Evolutionary conservation across 2,329 filamentous ascomycete species (phyloP), one percentile per base, ranked within the genome.

Genomic region (Colletotrichum acutatum): DNA sequence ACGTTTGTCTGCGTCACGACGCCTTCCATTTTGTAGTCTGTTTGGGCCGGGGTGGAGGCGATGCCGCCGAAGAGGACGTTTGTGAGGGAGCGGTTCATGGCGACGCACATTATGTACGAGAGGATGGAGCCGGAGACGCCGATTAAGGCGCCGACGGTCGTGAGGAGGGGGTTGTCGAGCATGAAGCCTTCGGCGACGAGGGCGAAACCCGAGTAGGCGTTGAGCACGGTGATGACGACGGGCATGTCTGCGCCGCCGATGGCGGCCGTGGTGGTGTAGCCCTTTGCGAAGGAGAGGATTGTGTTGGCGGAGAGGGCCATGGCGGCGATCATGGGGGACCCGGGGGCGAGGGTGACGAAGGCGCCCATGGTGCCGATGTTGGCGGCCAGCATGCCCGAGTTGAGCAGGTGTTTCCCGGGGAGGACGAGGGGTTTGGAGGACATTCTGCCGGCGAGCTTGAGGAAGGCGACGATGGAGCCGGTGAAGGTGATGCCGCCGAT

Each of bases 171-270:
- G 72, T 97, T 97, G 76, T 97, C 92, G 16, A 98, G 86, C 95
- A 98, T 98, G 80, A 97, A 92, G 0, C 95, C 95, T 82, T 98
- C 95, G 0, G 95, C 95, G 0, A 98, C 94, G 2, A 98, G 87
- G 0, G 95, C 95, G 71, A 97, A 98, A 14, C 95, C 95, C 60
- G 94, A 96, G 80, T 97, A 97, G 0, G 95, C 95, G 77, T 97
- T 98, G 24, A 98, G 84, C 1, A 97, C 95, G 0, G 94, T 97
- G 75, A 97, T 97, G 37, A 97, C 94, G 5, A 97, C 94, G 16
- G 93, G 95, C 95, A 97, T 97, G 79, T 98, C 95, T 14, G 95
- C 95, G n/a, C 95, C 95, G 26, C 95, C 95, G 78, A 98, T 97
- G 0, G 94, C 94, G 2, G 95, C 89, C 0, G 95, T 97, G 0